These are phyloP conservation scores for Cutaneotrichosporon curvatum DNA, from an alignment of 1,284 basidiomycete genomes.

Conservation along the genomic window DNA sequence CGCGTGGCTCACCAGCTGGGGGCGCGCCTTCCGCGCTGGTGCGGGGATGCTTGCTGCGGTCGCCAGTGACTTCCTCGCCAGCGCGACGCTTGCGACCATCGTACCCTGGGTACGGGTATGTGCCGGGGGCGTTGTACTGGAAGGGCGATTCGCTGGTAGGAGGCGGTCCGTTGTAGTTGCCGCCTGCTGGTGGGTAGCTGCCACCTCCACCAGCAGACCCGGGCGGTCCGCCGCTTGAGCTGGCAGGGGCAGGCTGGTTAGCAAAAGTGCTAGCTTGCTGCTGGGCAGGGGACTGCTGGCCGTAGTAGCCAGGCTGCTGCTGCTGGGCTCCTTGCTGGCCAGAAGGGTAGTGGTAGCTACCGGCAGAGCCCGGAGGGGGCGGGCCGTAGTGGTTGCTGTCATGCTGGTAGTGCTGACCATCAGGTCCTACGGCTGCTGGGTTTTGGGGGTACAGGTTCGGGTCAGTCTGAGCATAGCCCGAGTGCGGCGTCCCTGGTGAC, in stretches of 20 bases:
- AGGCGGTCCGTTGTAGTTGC: too few relatives aligned
- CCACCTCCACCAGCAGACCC: too few relatives aligned
- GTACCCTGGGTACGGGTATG: slow-evolving; percentile 21
- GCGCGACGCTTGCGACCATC: slow-evolving; percentile 32
- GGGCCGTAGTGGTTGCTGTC: slow-evolving; percentile 21
- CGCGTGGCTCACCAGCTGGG: too few relatives aligned
- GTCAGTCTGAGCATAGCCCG: slow-evolving; percentile 25
- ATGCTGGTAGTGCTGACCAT: slow-evolving; percentile 21
- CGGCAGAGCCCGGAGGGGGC: slow-evolving; percentile 25
- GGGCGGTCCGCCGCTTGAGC: slow-evolving; percentile 2
- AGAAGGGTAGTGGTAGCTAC: slow-evolving; percentile 25
- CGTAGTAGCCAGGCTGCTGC: slow-evolving; percentile 15
- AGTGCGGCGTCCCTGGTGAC: slow-evolving; percentile 29
- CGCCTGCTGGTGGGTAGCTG: slow-evolving; percentile 4
- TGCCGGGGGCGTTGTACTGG: slow-evolving; percentile 36
- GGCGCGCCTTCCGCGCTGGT: not conserved
- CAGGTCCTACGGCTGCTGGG: slow-evolving; percentile 10
- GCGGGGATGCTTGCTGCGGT: slow-evolving; percentile 20
- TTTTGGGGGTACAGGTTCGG: slow-evolving; percentile 26
- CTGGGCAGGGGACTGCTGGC: slow-evolving; percentile 16
- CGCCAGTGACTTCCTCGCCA: slow-evolving; percentile 23
- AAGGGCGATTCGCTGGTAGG: slow-evolving; percentile 41
- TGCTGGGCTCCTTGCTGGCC: slow-evolving; percentile 11
- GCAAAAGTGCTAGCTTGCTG: slow-evolving; percentile 11
- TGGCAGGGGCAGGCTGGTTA: slow-evolving; percentile 7